Percentiles rank a stretch among this genome's conserved stretches.
phyloP scores from a whole-genome alignment of 176 grass and related monocot genomes.

The Aegilops umbellulata region DNA sequence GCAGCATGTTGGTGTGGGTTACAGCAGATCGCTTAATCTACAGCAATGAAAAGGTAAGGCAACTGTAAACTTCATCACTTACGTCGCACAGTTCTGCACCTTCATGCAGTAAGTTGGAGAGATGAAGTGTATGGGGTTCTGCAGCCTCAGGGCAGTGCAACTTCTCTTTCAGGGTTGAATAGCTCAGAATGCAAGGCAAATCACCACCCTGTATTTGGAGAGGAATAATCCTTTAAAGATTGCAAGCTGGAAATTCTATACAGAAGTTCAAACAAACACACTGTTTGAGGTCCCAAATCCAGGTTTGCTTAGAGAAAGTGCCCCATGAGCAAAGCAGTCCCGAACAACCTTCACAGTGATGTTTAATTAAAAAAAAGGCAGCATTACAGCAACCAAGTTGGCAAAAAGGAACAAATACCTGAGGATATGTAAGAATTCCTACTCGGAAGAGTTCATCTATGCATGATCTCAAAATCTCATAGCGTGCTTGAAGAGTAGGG shows the following conservation, averaged over 20 bases:
- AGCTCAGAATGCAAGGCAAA: constrained; percentile 53
- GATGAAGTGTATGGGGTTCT: constrained; percentile 52
- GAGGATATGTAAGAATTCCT: constrained; percentile 65
- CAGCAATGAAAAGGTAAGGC: background rate
- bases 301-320: constrained; percentile 4
- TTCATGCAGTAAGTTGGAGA: constrained; percentile 66
- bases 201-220: constrained; percentile 34
- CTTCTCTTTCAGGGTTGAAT: constrained; percentile 78
- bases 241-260: background rate
- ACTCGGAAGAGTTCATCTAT: constrained; percentile 88
- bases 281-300: background rate
- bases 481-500: constrained; percentile 83
- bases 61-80: constrained; percentile 15
- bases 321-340: background rate
- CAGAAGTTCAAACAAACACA: background rate
- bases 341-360: background rate
- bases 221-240: background rate
- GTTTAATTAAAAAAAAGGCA: background rate
- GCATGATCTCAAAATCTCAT: constrained; percentile 95
- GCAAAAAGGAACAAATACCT: constrained; percentile 43
- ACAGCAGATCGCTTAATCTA: background rate
- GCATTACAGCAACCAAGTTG: background rate
- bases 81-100: constrained; percentile 84
- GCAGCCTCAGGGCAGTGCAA: constrained; percentile 39
- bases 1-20: background rate